Conservation (phyloP, 192 early-diverging fungal genomes). For the Coemansia sp. region DNA sequence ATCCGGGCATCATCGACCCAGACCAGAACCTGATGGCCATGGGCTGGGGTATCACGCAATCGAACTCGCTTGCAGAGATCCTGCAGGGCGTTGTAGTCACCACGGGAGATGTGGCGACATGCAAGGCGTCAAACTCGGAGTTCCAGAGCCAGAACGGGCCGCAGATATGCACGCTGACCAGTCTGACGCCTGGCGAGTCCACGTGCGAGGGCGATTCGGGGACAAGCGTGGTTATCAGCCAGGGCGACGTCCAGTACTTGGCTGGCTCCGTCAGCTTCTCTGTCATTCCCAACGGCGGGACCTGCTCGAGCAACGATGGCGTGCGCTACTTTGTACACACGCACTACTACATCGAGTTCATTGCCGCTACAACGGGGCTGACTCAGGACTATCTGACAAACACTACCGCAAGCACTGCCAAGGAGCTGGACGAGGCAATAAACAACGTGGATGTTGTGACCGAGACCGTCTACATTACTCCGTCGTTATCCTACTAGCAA, state of each 20-base stretch:
- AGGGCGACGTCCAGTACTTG: background rate
- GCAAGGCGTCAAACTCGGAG: background rate
- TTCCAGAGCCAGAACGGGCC: slow-evolving; percentile 23
- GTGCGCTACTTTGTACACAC: slow-evolving; percentile 29
- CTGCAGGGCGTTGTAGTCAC: slow-evolving; percentile 18
- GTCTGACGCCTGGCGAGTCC: slow-evolving; percentile 9
- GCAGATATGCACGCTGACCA: slow-evolving; percentile 26
- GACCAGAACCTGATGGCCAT: slow-evolving; percentile 23
- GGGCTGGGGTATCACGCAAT: slow-evolving; percentile 34
- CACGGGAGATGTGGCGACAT: slow-evolving; percentile 16
- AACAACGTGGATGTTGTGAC: background rate
- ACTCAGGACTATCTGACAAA: background rate
- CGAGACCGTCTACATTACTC: background rate
- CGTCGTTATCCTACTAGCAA: background rate
- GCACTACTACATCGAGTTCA: slow-evolving; percentile 36
- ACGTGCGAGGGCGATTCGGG: slow-evolving; percentile 27
- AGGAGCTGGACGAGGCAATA: background rate
- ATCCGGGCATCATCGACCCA: slow-evolving; percentile 2
- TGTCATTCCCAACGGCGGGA: background rate
- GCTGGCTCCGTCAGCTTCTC: slow-evolving; percentile 22
- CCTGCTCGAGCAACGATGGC: slow-evolving; percentile 10
- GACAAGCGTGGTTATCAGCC: slow-evolving; percentile 15
- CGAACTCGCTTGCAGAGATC: background rate
- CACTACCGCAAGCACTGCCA: background rate
- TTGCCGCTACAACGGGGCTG: slow-evolving; percentile 20